Conservation (phyloP, 805 yeast genomes). For the Cyberlindnera subsufficiens region DNA sequence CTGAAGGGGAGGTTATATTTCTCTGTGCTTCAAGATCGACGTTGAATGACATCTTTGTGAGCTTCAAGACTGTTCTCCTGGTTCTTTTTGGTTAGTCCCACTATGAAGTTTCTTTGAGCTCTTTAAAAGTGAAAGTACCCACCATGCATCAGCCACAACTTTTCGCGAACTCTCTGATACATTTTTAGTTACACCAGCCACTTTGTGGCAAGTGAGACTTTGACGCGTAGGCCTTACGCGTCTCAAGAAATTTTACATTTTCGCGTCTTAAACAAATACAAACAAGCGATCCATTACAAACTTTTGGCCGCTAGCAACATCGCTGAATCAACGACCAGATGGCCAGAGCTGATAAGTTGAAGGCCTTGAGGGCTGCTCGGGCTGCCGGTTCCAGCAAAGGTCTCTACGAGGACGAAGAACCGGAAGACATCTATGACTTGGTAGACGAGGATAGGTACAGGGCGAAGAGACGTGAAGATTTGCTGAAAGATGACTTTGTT, state of each 20-base stretch:
- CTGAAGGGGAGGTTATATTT: not conserved
- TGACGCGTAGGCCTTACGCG: too few relatives aligned
- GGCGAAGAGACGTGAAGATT: conserved; percentile 68
- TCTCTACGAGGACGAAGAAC: conserved; percentile 42
- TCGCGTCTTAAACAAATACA: too few relatives aligned
- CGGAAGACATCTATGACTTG: conserved; percentile 72
- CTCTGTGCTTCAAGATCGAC: conserved; percentile 26
- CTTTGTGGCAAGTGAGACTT: too few relatives aligned
- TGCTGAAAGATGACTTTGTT: conserved; percentile 86
- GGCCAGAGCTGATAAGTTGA: conserved; percentile 43
- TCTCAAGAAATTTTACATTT: too few relatives aligned
- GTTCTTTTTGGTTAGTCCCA: too few relatives aligned
- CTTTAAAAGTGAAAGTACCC: too few relatives aligned
- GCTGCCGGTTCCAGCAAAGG: conserved; percentile 38
- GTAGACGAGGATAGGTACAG: conserved; percentile 78
- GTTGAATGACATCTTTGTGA: conserved; percentile 21
- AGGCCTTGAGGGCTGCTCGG: conserved; percentile 59
- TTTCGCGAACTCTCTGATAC: too few relatives aligned
- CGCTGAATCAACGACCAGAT: conserved; percentile 6
- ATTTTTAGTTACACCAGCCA: too few relatives aligned
- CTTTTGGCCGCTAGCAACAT: not conserved
- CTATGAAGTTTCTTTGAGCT: too few relatives aligned
- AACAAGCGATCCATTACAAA: too few relatives aligned
- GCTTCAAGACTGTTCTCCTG: not conserved
- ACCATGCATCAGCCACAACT: too few relatives aligned